These are phyloP conservation scores for Melampsora abietis-canadensis DNA, from an alignment of 1,284 basidiomycete species.

Conservation along the genomic window DNA sequence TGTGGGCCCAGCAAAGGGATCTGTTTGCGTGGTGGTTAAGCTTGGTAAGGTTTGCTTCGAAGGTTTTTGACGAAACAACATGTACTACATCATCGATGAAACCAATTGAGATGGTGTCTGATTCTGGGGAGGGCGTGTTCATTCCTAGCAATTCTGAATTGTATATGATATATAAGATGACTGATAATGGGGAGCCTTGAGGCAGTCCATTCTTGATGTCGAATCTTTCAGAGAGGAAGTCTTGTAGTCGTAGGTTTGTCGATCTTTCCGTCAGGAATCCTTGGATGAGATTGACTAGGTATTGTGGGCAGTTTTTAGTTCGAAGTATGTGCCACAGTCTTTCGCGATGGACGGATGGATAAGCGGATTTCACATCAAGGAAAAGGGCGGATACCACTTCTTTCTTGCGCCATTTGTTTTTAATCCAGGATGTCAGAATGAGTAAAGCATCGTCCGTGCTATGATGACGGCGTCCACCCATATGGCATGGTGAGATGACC, in stretches of 20 bases:
- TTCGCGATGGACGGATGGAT: background rate
- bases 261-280: background rate
- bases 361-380: constrained; percentile 26
- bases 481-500: background rate
- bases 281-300: background rate
- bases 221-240: too few species aligned
- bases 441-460: background rate
- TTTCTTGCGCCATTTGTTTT: constrained; percentile 11
- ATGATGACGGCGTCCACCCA: background rate
- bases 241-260: background rate
- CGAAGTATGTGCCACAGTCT: background rate
- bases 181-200: too few species aligned
- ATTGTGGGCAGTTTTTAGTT: background rate
- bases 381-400: background rate
- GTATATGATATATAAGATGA: constrained; percentile 1
- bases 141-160: background rate
- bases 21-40: background rate
- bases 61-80: background rate
- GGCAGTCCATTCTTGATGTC: too few species aligned
- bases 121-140: background rate
- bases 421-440: constrained; percentile 7
- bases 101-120: background rate
- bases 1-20: background rate
- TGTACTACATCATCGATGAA: background rate
- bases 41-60: background rate